These are phyloP conservation scores for Ogataea minuta DNA, from an alignment of 805 yeast genomes.

Conservation along the genomic window DNA sequence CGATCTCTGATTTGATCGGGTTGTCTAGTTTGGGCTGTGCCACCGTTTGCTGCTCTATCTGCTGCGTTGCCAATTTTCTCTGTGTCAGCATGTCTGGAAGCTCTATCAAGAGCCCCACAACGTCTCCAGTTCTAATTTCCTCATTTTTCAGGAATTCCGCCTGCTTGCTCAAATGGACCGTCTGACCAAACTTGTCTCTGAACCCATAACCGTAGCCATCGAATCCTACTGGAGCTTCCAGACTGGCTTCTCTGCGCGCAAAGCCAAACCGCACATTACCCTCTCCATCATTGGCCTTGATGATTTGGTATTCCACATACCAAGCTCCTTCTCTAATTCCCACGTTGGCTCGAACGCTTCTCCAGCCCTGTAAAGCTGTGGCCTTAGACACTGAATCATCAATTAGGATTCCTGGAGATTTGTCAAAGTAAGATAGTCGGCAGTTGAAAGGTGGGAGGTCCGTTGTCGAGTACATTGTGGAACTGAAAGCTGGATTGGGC, in stretches of 20 bases:
- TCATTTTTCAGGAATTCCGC: slow-evolving; percentile 49
- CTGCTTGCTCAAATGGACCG: slow-evolving; percentile 73
- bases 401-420: slow-evolving; percentile 56
- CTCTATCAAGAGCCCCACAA: slow-evolving; percentile 71
- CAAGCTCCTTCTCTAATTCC: slow-evolving; percentile 75
- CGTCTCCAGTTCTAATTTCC: slow-evolving; percentile 68
- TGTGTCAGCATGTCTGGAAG: slow-evolving; percentile 59
- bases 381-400: slow-evolving; percentile 42
- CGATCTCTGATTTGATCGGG: neutral
- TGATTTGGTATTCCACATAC: slow-evolving; percentile 73
- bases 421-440: slow-evolving; percentile 63
- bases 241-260: slow-evolving; percentile 78
- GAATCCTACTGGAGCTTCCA: slow-evolving; percentile 94
- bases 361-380: slow-evolving; percentile 72
- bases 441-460: slow-evolving; percentile 68
- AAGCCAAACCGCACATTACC: slow-evolving; percentile 75
- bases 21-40: slow-evolving; percentile 18
- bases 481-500: slow-evolving; percentile 58
- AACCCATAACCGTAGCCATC: slow-evolving; percentile 94
- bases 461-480: slow-evolving; percentile 63
- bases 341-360: slow-evolving; percentile 71
- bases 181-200: slow-evolving; percentile 74
- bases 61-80: slow-evolving; percentile 38
- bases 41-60: slow-evolving; percentile 31
- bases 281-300: slow-evolving; percentile 27